Conservation (phyloP, 2,329 filamentous ascomycete genomes). For the Hymenoscyphus fructigenus region DNA sequence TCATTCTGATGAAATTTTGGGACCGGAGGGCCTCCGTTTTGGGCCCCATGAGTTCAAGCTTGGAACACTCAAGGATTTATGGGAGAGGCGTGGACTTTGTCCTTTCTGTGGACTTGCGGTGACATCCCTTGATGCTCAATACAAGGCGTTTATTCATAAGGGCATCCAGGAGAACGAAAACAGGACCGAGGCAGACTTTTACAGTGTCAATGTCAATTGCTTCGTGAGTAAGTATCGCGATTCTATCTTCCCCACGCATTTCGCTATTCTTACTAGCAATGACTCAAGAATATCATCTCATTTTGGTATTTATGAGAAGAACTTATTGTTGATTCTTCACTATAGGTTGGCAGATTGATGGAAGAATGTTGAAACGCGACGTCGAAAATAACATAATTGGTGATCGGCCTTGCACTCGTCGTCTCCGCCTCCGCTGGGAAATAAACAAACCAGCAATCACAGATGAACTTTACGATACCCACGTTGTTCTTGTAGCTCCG, state of each 20-base stretch:
- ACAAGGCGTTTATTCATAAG: not conserved
- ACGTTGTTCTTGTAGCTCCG: not conserved
- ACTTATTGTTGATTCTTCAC: no score
- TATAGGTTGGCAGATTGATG: conserved; percentile 7
- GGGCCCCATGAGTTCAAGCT: conserved; percentile 1
- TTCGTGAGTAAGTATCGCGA: not conserved
- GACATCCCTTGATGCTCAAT: not conserved
- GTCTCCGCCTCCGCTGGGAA: not conserved
- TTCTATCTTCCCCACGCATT: not conserved
- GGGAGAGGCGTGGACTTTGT: not conserved
- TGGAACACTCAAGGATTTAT: not conserved
- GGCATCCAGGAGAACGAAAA: not conserved
- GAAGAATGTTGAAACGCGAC: not conserved
- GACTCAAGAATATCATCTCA: no score
- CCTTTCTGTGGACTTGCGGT: conserved; percentile 1
- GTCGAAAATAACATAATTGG: not conserved
- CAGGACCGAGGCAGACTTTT: not conserved
- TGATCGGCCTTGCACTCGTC: not conserved
- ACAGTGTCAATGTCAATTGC: not conserved
- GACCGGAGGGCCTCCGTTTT: not conserved
- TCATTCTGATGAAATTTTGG: not conserved
- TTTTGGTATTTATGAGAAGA: no score
- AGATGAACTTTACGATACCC: not conserved
- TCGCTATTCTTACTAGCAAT: no score
- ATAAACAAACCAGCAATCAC: not conserved